Conservation (phyloP, 495 filamentous ascomycete species). For the Aeminium ludgeri region DNA sequence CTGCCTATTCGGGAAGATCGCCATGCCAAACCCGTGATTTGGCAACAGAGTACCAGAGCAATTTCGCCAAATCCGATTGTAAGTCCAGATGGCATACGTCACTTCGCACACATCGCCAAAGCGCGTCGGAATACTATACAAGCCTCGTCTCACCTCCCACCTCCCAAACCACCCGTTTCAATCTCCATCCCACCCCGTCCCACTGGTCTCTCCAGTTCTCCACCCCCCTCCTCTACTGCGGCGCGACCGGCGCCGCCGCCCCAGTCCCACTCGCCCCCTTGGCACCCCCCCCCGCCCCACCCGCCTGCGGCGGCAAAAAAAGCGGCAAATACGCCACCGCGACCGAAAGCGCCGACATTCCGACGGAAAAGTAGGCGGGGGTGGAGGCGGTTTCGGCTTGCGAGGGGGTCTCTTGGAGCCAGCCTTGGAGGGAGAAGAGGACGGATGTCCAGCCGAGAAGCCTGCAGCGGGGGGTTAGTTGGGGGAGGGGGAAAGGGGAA, state of each 20-base stretch:
- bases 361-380: conserved; percentile 68
- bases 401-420: conserved; percentile 71
- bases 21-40: too few relatives aligned
- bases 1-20: too few relatives aligned
- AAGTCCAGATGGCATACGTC: too few relatives aligned
- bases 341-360: conserved; percentile 82
- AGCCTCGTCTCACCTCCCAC: too few relatives aligned
- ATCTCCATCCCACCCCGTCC: too few relatives aligned
- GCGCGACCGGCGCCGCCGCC: conserved; percentile 27
- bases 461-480: conserved; percentile 84
- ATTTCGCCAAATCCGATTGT: too few relatives aligned
- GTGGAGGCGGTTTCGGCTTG: conserved; percentile 47
- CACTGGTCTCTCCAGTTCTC: too few relatives aligned
- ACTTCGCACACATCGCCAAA: too few relatives aligned
- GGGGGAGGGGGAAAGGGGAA: background rate
- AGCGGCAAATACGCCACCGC: conserved; percentile 68
- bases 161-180: too few relatives aligned
- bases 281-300: conserved; percentile 8
- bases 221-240: too few relatives aligned
- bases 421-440: conserved; percentile 66
- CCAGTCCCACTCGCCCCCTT: conserved; percentile 13
- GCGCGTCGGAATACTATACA: too few relatives aligned
- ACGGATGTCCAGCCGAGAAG: conserved; percentile 50
- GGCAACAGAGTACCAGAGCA: too few relatives aligned
- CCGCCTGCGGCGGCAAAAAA: conserved; percentile 50